Evolutionary conservation across 306 rosid genomes (phyloP), one percentile per base, ranked within the genome.

Genomic region (Rubus idaeus): DNA sequence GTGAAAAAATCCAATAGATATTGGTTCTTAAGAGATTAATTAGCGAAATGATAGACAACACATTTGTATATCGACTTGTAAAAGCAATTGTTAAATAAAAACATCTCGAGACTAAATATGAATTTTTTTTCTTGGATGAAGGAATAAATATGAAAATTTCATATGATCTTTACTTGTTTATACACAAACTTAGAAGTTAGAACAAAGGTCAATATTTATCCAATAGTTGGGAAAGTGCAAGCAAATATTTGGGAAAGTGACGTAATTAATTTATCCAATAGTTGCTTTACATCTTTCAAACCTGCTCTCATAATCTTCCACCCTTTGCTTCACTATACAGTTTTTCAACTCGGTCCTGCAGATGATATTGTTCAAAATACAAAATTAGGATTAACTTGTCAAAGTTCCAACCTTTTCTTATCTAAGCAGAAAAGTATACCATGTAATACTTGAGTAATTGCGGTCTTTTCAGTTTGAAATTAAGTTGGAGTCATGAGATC

Each of bases 391-490:
- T n/a, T 68, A 2, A 12, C 40, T 44, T 6, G 18, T 42, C 40
- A 11, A 3, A 20, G 39, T 62, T 26, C 42, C 9, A 17, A 30
- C 35, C 35, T 30, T 30, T 30, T 30, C 35, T 1, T 1, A 30
- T 30, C 35, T 30, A 30, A 30, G 35, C 1, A 30, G 35, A 30
- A 30, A 30, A 1, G 35, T 30, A 30, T 30, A 30, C 89, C 76
- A 90, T 86, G 70, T 86, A 95, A 82, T 79, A 77, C 79, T 92
- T 95, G 67, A 88, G 89, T 71, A 92, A 57, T 10, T 87, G 96
- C 20, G 93, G 96, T 84, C 98, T 90, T 83, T 95, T 95, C 83
- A 95, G 82, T 78, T 95, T 95, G 80, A 88, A 95, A 23, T 23
- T 23, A 23, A 70, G 98, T 95, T 68, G 97, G 98, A 71, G 98